Evolutionary conservation across 1,284 basidiomycete genomes (phyloP), one percentile per base, ranked within the genome.

Genomic region (Moesziomyces antarcticus): DNA sequence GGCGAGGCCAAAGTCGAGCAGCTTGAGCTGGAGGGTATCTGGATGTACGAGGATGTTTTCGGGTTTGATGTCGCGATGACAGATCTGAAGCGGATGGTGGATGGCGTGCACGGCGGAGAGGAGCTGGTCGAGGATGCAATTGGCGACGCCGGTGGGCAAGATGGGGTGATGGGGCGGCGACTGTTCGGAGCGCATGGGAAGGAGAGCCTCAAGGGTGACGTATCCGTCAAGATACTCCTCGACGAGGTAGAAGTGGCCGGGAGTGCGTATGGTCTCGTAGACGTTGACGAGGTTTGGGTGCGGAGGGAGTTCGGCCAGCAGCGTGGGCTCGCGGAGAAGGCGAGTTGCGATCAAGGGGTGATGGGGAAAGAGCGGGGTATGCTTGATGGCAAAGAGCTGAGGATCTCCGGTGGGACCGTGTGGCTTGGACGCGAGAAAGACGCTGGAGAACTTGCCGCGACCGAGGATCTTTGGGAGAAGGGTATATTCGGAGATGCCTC

Each of bases 211-310:
- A 42, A 86, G 81, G 27, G 85, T 85, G 49, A 85, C 78, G 54
- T 86, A 86, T 1, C 85, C 85, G 1, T 85, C 86, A 13, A 88
- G 83, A 49, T 82, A 86, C 41, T 88, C 87, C 52, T 86, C 87
- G 54, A 89, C 85, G n/a, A 89, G 86, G 78, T 89, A 89, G 72
- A 88, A 88, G 74, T 88, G 87, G 3, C 87, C 87, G 5, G 86
- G 84, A 0, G 88, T 88, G 5, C 87, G 80, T 25, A 88, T 86
- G 51, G 86, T 87, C 40, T 87, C 87, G 65, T 86, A 85, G 3
- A 88, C 87, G 43, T 85, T 84, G 65, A 88, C 86, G 24, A 88
- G 83, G 68, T 87, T 88, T 1, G 87, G 88, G 77, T 88, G 88
- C 1, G 86, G 86, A 0, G 86, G 85, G 1, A 89, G 82, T 74